These are phyloP conservation scores for Ceratocystis ficicola DNA, from an alignment of 2,329 filamentous ascomycete species.

Conservation along the genomic window DNA sequence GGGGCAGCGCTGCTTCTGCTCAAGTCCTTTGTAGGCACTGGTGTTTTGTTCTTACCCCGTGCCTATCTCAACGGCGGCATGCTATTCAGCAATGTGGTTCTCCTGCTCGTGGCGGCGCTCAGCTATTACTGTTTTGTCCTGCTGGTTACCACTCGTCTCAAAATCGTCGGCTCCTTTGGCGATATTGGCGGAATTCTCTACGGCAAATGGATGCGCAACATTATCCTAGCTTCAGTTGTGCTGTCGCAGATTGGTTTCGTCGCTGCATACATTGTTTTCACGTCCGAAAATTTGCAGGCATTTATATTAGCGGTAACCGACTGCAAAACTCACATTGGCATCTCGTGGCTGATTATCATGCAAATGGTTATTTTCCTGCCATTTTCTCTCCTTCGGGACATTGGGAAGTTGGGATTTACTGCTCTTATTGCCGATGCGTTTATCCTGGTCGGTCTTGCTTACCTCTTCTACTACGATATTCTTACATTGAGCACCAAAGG, in stretches of 20 bases:
- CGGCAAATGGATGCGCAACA: conserved; percentile 73
- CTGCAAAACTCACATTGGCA: conserved; percentile 72
- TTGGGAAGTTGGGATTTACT: conserved; percentile 92
- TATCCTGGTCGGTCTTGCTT: conserved; percentile 81
- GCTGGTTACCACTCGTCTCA: conserved; percentile 72
- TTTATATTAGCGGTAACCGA: conserved; percentile 86
- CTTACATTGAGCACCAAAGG: conserved; percentile 66
- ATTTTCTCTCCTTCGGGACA: conserved; percentile 85
- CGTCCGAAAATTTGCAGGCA: conserved; percentile 86
- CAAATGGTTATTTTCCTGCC: conserved; percentile 93
- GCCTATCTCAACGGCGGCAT: conserved; percentile 95
- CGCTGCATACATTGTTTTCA: conserved; percentile 92
- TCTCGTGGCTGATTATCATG: conserved; percentile 82
- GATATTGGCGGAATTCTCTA: conserved; percentile 90
- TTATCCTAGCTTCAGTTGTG: conserved; percentile 86
- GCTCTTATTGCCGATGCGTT: conserved; percentile 89
- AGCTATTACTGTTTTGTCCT: conserved; percentile 98
- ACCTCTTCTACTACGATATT: conserved; percentile 92
- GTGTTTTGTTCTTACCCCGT: conserved; percentile 81
- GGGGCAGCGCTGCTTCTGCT: conserved; percentile 75
- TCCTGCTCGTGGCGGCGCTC: conserved; percentile 71
- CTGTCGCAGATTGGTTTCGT: conserved; percentile 93
- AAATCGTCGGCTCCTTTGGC: conserved; percentile 87
- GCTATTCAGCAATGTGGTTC: conserved; percentile 85
- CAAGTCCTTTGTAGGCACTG: conserved; percentile 96